Base-by-base conservation (phyloP, 1,284 basidiomycete species). In the Somion occarium region DNA sequence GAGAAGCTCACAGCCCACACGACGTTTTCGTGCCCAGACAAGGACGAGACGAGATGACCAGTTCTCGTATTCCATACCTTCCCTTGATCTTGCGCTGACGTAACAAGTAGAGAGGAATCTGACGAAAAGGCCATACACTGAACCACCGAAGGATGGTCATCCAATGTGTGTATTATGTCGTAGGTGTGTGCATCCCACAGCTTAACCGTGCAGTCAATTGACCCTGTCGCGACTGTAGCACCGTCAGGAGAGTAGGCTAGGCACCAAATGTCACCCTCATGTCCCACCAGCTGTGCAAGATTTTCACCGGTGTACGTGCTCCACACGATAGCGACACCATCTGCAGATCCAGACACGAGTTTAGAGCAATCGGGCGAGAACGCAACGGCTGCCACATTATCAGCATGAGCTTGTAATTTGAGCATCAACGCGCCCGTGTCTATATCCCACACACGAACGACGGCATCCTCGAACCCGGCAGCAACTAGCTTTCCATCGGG, bases 1-100 rank as follows among this genome's bases (percentile, higher is more conserved):
- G 65, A 65, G 55, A 63, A 64, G 4, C 43, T 50, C 3, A 62
- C 60, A 23, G 49, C 44, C 52, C 57, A 58, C 18, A 68, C 61
- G 11, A 57, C 51, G 1, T 50, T 55, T 3, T 25, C 44, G 51
- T 69, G 64, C 11, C 56, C 61, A 3, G 53, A 49, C 11, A 57
- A 15, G 13, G 27, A 46, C 24, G 50, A 44, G 12, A 61, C 47
- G 1, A 54, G 44, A 5, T 47, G 30, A 11, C 59, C 61, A 13
- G 56, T 48, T 1, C 12, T 15, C 2, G 59, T 53, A 37, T 64
- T 56, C 61, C 64, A 66, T 9, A 64, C 23, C 7, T 12, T 26
- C 15, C 42, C 49, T 9, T 24, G 13, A 15, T 44, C n/a, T 15
- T 45, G 30, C 5, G 49, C 15, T 2, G 26, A 15, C 3, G 13